phyloP scores from a whole-genome alignment of 176 grass and related monocot genomes.

The Zea mays region DNA sequence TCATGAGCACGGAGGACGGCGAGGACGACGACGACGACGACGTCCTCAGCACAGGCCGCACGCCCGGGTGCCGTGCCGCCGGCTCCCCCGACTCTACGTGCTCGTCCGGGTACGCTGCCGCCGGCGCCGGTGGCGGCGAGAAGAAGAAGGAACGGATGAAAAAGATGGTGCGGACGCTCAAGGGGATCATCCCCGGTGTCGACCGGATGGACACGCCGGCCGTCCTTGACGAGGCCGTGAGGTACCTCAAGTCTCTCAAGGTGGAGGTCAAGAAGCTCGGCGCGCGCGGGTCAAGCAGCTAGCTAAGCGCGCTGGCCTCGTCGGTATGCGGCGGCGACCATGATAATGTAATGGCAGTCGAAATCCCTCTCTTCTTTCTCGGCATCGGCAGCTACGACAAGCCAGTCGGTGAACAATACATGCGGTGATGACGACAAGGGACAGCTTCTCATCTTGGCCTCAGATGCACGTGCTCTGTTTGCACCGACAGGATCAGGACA shows the following conservation, averaged over 20 bases:
- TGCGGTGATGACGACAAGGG: not conserved
- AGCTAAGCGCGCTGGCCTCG: not conserved
- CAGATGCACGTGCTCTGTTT: constrained; percentile 16
- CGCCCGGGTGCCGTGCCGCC: constrained; percentile 47
- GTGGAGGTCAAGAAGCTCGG: constrained; percentile 86
- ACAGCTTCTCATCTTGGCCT: not conserved
- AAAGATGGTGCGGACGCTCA: constrained; percentile 82
- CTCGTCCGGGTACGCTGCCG: constrained; percentile 30
- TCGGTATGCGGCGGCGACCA: not conserved
- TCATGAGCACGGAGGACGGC: constrained; percentile 82
- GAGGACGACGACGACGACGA: constrained; percentile 82
- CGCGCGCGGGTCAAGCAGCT: constrained; percentile 55
- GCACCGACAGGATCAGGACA: constrained; percentile 31
- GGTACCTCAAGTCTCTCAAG: constrained; percentile 86
- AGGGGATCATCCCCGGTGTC: constrained; percentile 78
- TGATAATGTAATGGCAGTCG: not conserved
- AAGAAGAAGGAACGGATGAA: constrained; percentile 56
- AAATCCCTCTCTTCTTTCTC: not conserved
- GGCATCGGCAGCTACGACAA: not conserved
- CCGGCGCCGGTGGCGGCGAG: not conserved
- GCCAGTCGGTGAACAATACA: not conserved
- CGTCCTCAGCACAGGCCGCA: constrained; percentile 82
- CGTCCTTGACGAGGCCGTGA: constrained; percentile 72
- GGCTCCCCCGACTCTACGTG: constrained; percentile 81
- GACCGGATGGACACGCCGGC: constrained; percentile 77